Base-by-base conservation (phyloP, 2,329 filamentous ascomycete species). In the Clonostachys solani region DNA sequence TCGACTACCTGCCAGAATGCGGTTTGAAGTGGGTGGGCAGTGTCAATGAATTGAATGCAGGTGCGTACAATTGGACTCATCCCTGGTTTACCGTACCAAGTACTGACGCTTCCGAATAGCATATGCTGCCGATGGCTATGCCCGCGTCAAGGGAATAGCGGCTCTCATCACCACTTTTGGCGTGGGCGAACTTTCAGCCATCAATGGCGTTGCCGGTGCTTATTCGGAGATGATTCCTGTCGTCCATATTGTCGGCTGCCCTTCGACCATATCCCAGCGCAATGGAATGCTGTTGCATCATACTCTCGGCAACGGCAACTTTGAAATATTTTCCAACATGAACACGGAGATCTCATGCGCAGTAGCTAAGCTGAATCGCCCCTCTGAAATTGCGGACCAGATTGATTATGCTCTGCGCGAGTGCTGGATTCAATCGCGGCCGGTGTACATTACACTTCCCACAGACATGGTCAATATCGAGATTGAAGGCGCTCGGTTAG, bases 361-460 rank as follows among this genome's bases (percentile, higher is more conserved):
- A 18, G 75, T 87, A 37, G 83, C 86, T 46, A 84, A 85, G 56
- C 75, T 95, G 48, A 84, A 82, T 60, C 78, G 88, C 52, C 81
- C 86, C 2, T 66, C 75, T 49, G 84, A 88, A 54, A 87, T 87
- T 40, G 84, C 89, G 10, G 71, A 74, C 13, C 80, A 90, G 58
- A 92, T 95, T 55, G 91, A 95, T 62, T 77, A 88, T 57, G 82
- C 86, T 5, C 76, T 95, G 29, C 79, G 80, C 33, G 77, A 90
- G 66, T 94, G 89, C 63, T 89, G 81, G 71, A 66, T 89, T 41
- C 74, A 80, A 48, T 89, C 84, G 50, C 79, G 87, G 17, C 91
- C 91, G 4, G 87, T 95, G 44, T 95, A 95, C 66, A 83, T 95
- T 56, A 85, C 85, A 61, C 73, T 95, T 9, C 89, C 91, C 3